Conservation (phyloP, 78 protist species). For the Tieghemostelium lacteum region DNA sequence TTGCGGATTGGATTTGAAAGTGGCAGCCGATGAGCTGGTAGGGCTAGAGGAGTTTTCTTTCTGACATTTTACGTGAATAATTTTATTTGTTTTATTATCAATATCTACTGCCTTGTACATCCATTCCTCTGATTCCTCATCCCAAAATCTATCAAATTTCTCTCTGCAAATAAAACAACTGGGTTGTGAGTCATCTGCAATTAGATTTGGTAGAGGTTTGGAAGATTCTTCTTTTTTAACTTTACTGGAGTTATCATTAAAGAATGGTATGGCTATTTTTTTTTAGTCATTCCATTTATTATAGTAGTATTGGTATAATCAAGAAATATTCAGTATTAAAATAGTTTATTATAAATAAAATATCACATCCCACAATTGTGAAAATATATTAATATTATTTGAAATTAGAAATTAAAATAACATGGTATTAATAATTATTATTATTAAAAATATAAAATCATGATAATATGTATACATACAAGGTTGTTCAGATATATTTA, state of each 20-base stretch:
- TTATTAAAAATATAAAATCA: not conserved
- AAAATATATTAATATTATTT: not conserved
- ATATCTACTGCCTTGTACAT: slow-evolving; percentile 51
- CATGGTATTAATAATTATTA: no score
- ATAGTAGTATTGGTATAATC: not conserved
- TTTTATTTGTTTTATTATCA: slow-evolving; percentile 27
- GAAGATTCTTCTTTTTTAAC: slow-evolving; percentile 35
- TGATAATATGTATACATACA: slow-evolving; percentile 26
- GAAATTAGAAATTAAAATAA: not conserved
- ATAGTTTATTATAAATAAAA: no score
- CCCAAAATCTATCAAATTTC: slow-evolving; percentile 77
- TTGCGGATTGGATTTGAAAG: no score
- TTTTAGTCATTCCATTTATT: not conserved
- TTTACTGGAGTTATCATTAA: not conserved
- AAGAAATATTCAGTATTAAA: not conserved
- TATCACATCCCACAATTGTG: no score
- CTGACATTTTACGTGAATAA: slow-evolving; percentile 59
- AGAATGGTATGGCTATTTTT: slow-evolving; percentile 48
- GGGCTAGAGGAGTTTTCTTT: no score
- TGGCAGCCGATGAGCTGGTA: no score
- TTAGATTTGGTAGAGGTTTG: slow-evolving; percentile 18
- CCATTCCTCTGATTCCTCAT: slow-evolving; percentile 71
- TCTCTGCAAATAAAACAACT: slow-evolving; percentile 81
- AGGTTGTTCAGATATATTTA: slow-evolving; percentile 22
- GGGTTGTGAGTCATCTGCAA: slow-evolving; percentile 64